Evolutionary conservation across 73 alveolate genomes (phyloP).

Genomic region (Paramecium sexaurelia): DNA sequence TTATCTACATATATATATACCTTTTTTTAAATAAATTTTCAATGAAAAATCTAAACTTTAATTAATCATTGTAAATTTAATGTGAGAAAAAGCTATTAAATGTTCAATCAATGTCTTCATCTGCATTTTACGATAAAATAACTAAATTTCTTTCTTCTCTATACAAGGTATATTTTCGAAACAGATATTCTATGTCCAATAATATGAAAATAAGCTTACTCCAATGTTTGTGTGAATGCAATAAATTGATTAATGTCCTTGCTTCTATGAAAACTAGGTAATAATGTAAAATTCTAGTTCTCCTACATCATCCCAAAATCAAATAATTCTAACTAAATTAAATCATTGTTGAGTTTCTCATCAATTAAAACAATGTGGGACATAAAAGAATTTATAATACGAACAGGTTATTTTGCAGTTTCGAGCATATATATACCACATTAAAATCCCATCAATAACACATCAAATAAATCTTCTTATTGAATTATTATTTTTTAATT

Average conservation of each 20-base stretch:
- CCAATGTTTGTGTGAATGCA: not conserved
- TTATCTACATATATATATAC: not conserved
- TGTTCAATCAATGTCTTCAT: conserved; percentile 7
- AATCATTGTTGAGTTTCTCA: not conserved
- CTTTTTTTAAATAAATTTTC: conserved; percentile 22
- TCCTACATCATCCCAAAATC: not conserved
- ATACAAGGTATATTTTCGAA: not conserved
- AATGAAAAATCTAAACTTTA: conserved; percentile 8
- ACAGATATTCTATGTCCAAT: not conserved
- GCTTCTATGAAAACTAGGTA: conserved; percentile 10
- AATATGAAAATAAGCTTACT: not conserved
- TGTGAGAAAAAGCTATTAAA: not conserved
- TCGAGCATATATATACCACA: not conserved
- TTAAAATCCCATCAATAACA: not conserved
- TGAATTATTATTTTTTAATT: not conserved
- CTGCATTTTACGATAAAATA: not conserved
- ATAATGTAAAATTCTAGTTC: not conserved
- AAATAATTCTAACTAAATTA: not conserved
- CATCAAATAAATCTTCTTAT: not conserved
- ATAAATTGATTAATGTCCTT: not conserved
- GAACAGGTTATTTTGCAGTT: not conserved
- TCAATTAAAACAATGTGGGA: not conserved
- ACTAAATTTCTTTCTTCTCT: not conserved
- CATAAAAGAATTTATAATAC: not conserved
- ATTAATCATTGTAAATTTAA: not conserved